Evolutionary conservation across 495 filamentous ascomycete species (phyloP), one percentile per base, ranked within the genome.

Genomic region (Neurospora tetraspora): DNA sequence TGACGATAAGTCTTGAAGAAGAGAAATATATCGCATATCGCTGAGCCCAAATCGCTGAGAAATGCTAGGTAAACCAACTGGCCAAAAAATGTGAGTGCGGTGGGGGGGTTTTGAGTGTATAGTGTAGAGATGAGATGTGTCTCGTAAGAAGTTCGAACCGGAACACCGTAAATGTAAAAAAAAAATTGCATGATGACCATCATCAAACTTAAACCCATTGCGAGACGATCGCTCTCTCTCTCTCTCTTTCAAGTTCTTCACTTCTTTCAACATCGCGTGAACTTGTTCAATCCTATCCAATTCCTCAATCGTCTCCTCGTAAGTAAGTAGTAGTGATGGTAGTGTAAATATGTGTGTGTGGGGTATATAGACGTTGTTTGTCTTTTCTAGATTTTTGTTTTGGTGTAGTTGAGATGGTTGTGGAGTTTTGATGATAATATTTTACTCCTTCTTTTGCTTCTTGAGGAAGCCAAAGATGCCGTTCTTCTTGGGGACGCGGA

Each of bases 401-500:
- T 40, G 3, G 31, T 34, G 31, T 34, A 34, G n/a, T 45, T 39
- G 69, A 36, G 23, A 31, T 31, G 6, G 53, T 31, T 23, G 12
- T 31, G 27, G 27, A 8, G 6, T 45, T 18, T 42, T 5, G 20
- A 6, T 31, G n/a, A n/a, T n/a, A n/a, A n/a, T n/a, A n/a, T n/a
- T 70, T 68, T 77, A 76, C 43, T 79, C 69, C 76, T 79, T 76
- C 78, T 78, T 79, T 53, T 73, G 68, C 75, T 75, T 79, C 8
- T 74, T 79, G 45, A 79, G 70, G 16, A 68, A 38, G 70, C 40
- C 53, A n/a, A 59, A 36, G 18, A 59, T 59, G 18, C 39, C 34
- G 77, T 82, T 82, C 45, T 82, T 88, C 86, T 94, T 94, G 18
- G 92, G 92, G 70, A 97, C 91, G 7, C 94, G 84, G 8, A 88